Percentiles rank a stretch among this genome's conserved stretches.
These are phyloP conservation scores for Mycosarcoma maydis DNA, from an alignment of 1,284 basidiomycete genomes.

Conservation along the genomic window DNA sequence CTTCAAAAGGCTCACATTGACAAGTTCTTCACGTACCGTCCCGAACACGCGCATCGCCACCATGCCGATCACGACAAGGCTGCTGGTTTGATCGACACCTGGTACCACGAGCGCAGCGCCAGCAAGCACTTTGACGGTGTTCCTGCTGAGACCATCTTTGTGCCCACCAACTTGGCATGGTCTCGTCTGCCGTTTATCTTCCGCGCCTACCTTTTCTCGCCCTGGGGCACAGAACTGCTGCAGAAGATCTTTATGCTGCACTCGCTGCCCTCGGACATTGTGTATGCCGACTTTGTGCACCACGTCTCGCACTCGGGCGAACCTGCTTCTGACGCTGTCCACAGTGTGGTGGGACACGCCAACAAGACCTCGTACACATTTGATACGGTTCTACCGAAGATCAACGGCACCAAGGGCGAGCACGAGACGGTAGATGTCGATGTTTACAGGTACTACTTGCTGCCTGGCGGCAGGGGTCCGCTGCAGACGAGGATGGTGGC, in stretches of 20 bases:
- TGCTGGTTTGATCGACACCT: slow-evolving; percentile 41
- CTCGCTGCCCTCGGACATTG: slow-evolving; percentile 73
- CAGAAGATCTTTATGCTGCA: slow-evolving; percentile 77
- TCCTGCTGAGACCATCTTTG: slow-evolving; percentile 74
- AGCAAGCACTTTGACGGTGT: slow-evolving; percentile 68
- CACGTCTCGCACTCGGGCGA: slow-evolving; percentile 36
- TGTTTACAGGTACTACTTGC: slow-evolving; percentile 51
- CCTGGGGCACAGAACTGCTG: slow-evolving; percentile 73
- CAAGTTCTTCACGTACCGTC: slow-evolving; percentile 50
- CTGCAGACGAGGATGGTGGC: slow-evolving; percentile 71
- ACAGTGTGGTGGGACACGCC: slow-evolving; percentile 5
- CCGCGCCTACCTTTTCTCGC: slow-evolving; percentile 76
- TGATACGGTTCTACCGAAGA: slow-evolving; percentile 43
- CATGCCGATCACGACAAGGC: slow-evolving; percentile 62
- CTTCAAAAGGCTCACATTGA: slow-evolving; percentile 27
- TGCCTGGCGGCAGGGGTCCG: slow-evolving; percentile 63
- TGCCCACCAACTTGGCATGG: slow-evolving; percentile 76
- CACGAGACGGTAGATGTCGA: slow-evolving; percentile 51
- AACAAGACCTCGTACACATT: slow-evolving; percentile 56
- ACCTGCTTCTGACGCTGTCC: not conserved
- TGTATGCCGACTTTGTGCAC: slow-evolving; percentile 73
- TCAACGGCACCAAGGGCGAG: slow-evolving; percentile 32
- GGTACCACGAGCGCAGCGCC: slow-evolving; percentile 18
- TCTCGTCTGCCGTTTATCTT: slow-evolving; percentile 72
- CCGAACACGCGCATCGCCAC: slow-evolving; percentile 72